Base-by-base conservation (phyloP, 2,329 filamentous ascomycete species). In the Penicillium sp. region DNA sequence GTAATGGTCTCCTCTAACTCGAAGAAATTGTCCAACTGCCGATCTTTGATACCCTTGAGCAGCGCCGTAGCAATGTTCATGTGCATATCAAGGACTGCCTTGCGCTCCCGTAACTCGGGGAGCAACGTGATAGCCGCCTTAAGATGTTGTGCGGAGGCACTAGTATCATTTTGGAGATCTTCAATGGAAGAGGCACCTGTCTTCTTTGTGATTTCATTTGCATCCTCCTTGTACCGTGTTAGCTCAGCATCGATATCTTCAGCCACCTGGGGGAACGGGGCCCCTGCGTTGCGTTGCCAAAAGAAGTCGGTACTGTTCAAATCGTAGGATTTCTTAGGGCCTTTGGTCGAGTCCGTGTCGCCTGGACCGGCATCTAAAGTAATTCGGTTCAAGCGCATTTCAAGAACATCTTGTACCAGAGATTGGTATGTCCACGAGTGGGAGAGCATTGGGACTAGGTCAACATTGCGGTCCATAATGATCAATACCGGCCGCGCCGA, bases 371-470 rank as follows among this genome's bases (percentile, higher is more conserved):
- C 86, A 69, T 96, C 91, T 41, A 99, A 89, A 1, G 91, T 97
- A 63, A 99, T 97, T 34, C 93, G 88, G 71, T 97, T 99, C 36
- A 97, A 82, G 67, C 89, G 85, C 85, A 91, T 90, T 47, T 86
- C 83, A 40, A 90, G 78, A 4, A 91, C 87, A 72, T 91, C 85
- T 60, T 87, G 89, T 14, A 96, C 89, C 10, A 96, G 78, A 7
- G 90, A 94, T 72, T 96, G 91, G 65, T 96, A 88, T 4, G 85
- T 91, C 89, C 89, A 92, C 1, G 92, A 97, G 74, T 99, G 94
- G 13, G 93, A 97, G n/a, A 99, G 82, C 94, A 99, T 97, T 2
- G 94, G 92, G 60, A 96, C 91, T 49, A 99, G 77, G 72, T 99
- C 94, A 41, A 99, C 87, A 67, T 97, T 97, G 63, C 94, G 87